These are phyloP conservation scores for Entoloma clypeatum DNA, from an alignment of 1,284 basidiomycete species.

Conservation along the genomic window DNA sequence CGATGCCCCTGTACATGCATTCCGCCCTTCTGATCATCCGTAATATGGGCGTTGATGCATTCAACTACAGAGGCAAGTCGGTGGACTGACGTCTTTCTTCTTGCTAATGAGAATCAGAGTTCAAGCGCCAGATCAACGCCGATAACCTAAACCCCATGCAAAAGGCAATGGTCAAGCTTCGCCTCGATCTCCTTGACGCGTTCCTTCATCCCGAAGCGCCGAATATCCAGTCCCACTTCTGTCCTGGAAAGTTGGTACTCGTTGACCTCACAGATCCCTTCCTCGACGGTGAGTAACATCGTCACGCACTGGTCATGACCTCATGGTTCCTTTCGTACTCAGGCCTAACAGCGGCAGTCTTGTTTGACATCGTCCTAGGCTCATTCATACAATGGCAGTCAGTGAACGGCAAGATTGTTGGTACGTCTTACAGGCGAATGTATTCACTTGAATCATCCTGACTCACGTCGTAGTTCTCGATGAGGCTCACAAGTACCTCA, in stretches of 20 bases:
- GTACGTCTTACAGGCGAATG: conserved; percentile 6
- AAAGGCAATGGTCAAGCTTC: conserved; percentile 13
- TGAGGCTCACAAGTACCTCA: conserved; percentile 19
- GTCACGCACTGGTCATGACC: conserved; percentile 5
- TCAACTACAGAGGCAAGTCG: conserved; percentile 9
- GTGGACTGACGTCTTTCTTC: conserved; percentile 5
- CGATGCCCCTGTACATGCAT: conserved; percentile 20
- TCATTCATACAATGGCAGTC: conserved; percentile 13
- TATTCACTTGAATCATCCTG: conserved; percentile 7
- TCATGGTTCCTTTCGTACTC: conserved; percentile 8
- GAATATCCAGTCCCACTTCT: conserved; percentile 15
- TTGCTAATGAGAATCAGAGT: conserved; percentile 11
- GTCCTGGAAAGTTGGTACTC: conserved; percentile 16
- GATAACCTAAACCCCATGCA: conserved; percentile 9
- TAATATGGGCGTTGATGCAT: conserved; percentile 12
- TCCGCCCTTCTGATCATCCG: conserved; percentile 14
- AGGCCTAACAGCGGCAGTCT: conserved; percentile 10
- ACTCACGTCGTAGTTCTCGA: conserved; percentile 17
- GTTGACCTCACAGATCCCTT: conserved; percentile 21
- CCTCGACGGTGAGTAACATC: conserved; percentile 16
- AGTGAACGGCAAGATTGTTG: conserved; percentile 9
- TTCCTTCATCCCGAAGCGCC: conserved; percentile 12
- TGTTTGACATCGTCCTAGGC: conserved; percentile 19
- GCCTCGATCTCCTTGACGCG: conserved; percentile 16
- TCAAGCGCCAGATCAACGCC: conserved; percentile 13